phyloP scores from a whole-genome alignment of 805 yeast species.

The Diddensiella transvaalensis region DNA sequence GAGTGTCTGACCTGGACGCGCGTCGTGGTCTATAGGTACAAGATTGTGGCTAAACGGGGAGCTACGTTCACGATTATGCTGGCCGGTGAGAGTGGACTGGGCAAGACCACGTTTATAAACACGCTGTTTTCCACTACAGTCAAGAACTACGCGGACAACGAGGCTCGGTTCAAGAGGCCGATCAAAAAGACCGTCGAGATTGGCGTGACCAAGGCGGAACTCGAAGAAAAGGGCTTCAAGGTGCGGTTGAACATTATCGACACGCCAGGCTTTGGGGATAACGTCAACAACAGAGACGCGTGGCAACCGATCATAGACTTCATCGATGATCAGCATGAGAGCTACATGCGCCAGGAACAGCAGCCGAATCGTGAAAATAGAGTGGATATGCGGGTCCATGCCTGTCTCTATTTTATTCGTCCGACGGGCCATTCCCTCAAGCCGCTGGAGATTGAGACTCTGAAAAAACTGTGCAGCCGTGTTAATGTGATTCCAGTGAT shows the following conservation, averaged over 20 bases:
- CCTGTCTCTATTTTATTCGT: conserved; percentile 75
- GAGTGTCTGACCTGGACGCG: background rate
- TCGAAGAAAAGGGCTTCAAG: conserved; percentile 57
- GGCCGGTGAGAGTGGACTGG: conserved; percentile 83
- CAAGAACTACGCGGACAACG: conserved; percentile 41
- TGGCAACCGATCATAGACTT: conserved; percentile 69
- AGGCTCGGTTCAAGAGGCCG: conserved; percentile 36
- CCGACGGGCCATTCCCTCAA: conserved; percentile 62
- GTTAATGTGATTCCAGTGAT: conserved; percentile 81
- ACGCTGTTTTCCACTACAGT: conserved; percentile 61
- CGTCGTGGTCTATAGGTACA: conserved; percentile 27
- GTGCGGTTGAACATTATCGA: conserved; percentile 63
- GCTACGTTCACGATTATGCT: conserved; percentile 77
- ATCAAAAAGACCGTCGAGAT: conserved; percentile 39
- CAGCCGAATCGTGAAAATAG: conserved; percentile 58
- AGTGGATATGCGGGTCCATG: conserved; percentile 72
- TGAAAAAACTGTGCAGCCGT: conserved; percentile 65
- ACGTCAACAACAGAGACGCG: conserved; percentile 58
- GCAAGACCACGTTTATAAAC: conserved; percentile 49
- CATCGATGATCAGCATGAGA: conserved; percentile 75
- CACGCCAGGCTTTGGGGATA: conserved; percentile 75
- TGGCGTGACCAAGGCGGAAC: conserved; percentile 43
- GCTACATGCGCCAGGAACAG: conserved; percentile 68
- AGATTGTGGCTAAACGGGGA: conserved; percentile 47
- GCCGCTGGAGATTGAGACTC: conserved; percentile 66